Evolutionary conservation across 1,284 basidiomycete genomes (phyloP).

Genomic region (Pisolithus thermaeus): DNA sequence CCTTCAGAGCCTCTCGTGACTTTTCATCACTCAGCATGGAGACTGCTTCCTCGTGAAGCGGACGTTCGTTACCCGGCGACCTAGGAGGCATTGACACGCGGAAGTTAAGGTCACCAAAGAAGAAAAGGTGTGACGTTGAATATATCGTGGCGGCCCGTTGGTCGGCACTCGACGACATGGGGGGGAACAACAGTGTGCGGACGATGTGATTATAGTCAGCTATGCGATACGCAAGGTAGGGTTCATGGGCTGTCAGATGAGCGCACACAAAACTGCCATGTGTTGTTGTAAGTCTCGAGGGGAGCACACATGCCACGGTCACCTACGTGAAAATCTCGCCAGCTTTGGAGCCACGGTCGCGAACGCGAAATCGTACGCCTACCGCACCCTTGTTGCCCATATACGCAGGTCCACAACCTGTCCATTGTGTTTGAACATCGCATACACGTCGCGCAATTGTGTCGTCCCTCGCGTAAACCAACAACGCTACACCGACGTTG

Average conservation of each 20-base stretch:
- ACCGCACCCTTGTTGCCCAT: conserved; percentile 98
- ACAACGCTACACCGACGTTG: conserved; percentile 74
- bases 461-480: conserved; percentile 76
- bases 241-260: conserved; percentile 84
- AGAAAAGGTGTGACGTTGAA: conserved; percentile 78
- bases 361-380: conserved; percentile 77
- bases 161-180: conserved; percentile 39
- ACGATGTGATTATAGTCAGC: conserved; percentile 83
- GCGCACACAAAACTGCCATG: conserved; percentile 80
- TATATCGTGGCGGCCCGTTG: conserved; percentile 57
- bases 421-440: conserved; percentile 73
- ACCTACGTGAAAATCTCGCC: conserved; percentile 83
- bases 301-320: not conserved
- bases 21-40: conserved; percentile 43
- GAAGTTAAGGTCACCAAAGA: conserved; percentile 90
- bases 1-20: conserved; percentile 58
- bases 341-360: conserved; percentile 43
- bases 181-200: conserved; percentile 72
- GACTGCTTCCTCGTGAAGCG: conserved; percentile 31
- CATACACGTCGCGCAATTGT: conserved; percentile 53
- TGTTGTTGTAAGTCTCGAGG: conserved; percentile 10
- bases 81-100: conserved; percentile 60
- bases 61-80: conserved; percentile 31
- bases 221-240: conserved; percentile 68
- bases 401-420: conserved; percentile 64